Evolutionary conservation across 495 filamentous ascomycete species (phyloP), one percentile per base, ranked within the genome.

Genomic region (Penicillium herquei): DNA sequence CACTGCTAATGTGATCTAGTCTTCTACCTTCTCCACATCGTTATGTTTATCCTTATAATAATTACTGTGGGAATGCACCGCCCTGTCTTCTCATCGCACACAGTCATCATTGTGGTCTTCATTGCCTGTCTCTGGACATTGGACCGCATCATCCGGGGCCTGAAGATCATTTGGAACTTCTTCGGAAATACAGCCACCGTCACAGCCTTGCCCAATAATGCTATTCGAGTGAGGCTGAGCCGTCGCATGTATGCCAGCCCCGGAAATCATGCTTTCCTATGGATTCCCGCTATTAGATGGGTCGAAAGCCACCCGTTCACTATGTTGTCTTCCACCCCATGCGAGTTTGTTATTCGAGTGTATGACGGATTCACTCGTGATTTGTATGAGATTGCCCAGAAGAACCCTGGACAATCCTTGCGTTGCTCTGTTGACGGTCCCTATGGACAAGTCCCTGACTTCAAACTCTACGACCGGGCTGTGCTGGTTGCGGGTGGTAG

Each of bases 271-370:
- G 81, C 79, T 48, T 87, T 84, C 53, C 59, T 86, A 37, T 85
- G 78, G 77, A 76, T 86, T 8, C 84, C 82, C 0, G 70, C 72
- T 12, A 78, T 86, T 31, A 75, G 81, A 34, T 61, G 68, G 14
- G 69, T 82, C 21, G 79, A 86, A 59, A 82, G 80, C 6, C 84
- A 87, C 61, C 84, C 83, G 0, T 86, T 87, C 49, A 86, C 82
- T 16, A 79, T 85, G 49, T 72, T 83, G 17, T 71, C 70, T 11
- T 72, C 65, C 10, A 57, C 61, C 9, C 62, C 61, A 8, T 59
- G 81, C 30, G 83, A 87, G 59, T 81, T 86, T 26, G 70, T 84
- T 6, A 71, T 84, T 58, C 75, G 77, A 41, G 70, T 75, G 12
- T 75, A 83, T 62, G 76, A 82, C 46, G 84, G 82, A 0, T 85